Evolutionary conservation across 805 yeast species (phyloP).

Genomic region (Diddensiella caesifluorescens): DNA sequence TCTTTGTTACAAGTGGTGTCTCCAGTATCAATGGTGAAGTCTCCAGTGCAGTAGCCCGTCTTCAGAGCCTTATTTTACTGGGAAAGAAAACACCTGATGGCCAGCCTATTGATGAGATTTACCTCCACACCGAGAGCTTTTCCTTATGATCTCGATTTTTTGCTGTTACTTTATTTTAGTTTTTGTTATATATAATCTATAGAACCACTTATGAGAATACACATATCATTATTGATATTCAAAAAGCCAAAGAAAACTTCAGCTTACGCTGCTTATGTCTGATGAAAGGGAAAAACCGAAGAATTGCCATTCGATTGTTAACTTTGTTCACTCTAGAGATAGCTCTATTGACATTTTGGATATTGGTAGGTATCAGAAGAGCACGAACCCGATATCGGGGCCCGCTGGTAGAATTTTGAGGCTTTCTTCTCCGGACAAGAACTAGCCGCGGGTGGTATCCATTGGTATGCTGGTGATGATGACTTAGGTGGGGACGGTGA

Average conservation of each 20-base stretch:
- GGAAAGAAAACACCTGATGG: constrained; percentile 10
- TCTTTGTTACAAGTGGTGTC: constrained; percentile 16
- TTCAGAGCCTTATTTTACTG: constrained; percentile 12
- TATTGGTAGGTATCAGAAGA: background rate
- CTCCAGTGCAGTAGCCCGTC: constrained; percentile 14
- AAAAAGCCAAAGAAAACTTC: background rate
- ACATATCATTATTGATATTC: background rate
- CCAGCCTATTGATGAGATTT: constrained; percentile 13
- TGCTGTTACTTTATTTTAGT: background rate
- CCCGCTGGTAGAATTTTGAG: no score
- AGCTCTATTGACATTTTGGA: background rate
- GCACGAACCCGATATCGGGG: background rate
- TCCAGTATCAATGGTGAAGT: constrained; percentile 8
- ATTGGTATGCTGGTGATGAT: no score
- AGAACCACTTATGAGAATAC: background rate
- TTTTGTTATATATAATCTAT: background rate
- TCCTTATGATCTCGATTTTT: constrained; percentile 6
- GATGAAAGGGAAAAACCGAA: background rate
- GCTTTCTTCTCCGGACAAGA: no score
- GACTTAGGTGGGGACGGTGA: no score
- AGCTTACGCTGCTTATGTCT: background rate
- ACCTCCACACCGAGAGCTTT: constrained; percentile 18
- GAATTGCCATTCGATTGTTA: constrained; percentile 2
- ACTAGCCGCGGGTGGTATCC: no score
- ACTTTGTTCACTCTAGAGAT: background rate